Evolutionary conservation across 169 alveolate genomes (phyloP), one percentile per base, ranked within the genome.

Genomic region (Cryptosporidium ubiquitum): DNA sequence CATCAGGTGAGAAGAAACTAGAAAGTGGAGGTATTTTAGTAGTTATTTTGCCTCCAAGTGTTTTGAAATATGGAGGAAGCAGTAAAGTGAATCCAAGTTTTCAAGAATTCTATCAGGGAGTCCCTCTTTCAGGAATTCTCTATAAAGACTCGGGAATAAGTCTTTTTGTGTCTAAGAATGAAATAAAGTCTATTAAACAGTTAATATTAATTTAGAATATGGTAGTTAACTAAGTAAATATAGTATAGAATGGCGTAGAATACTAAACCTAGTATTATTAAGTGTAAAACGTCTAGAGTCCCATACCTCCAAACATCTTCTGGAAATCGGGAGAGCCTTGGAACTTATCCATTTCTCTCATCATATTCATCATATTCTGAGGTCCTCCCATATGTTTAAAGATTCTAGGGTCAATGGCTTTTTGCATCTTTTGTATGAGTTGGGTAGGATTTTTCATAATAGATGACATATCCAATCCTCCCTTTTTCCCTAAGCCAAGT

Each of bases 351-450:
- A 94, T 93, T 86, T 97, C 99, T 91, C 96, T 96, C 96, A 97
- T 94, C 95, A 98, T 93, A 52, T 97, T 96, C 95, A 97, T 94
- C 91, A 98, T 70, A 84, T 95, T 97, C 37, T 97, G 97, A 40
- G 98, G 94, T 14, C 99, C 99, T 42, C 99, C 99, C 96, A 98
- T 96, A 85, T 96, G 97, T 75, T 94, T 92, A 60, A 98, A 91
- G 93, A 98, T 93, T 84, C 95, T 95, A 7, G 99, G 99, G 84
- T 98, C 99, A 68, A 98, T 94, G 70, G 98, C 97, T 39, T 95
- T 93, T 84, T 96, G 96, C 97, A 98, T 95, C 91, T 96, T 95
- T 91, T 94, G 94, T 95, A 97, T 92, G 89, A 98, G 92, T 92
- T 97, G 97, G 70, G 95, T 75, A 37, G 99, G 99, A 92, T 98